A percentile compares a stretch with the other conserved stretches of the same genome.
Evolutionary conservation across 1,139 yeast species (phyloP).

Genomic region (Yamadazyma sp.): DNA sequence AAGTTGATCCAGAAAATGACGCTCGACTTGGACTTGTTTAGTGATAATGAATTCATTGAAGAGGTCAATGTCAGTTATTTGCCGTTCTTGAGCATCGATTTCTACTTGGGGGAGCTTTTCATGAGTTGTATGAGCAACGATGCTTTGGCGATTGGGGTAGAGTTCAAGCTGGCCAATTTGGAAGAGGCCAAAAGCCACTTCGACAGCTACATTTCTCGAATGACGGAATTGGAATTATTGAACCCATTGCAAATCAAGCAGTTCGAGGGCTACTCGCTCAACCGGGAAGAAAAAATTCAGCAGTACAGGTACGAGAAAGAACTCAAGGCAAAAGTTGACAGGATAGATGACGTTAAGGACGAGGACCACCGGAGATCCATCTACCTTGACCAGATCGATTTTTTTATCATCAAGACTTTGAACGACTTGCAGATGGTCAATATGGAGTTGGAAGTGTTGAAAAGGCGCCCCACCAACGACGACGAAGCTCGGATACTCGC

Average conservation of each 20-base stretch:
- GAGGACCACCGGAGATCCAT: constrained; percentile 63
- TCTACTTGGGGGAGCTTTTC: constrained; percentile 46
- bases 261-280: constrained; percentile 32
- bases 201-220: constrained; percentile 43
- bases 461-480: constrained; percentile 28
- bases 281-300: constrained; percentile 73
- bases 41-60: constrained; percentile 57
- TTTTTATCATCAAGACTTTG: constrained; percentile 54
- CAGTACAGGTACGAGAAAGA: constrained; percentile 62
- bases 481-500: constrained; percentile 11
- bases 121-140: constrained; percentile 12
- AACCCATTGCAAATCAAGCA: constrained; percentile 36
- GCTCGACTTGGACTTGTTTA: constrained; percentile 46
- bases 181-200: constrained; percentile 39
- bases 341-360: constrained; percentile 40
- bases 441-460: constrained; percentile 59
- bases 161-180: constrained; percentile 39
- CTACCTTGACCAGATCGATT: constrained; percentile 54
- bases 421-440: constrained; percentile 50
- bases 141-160: constrained; percentile 10
- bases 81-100: constrained; percentile 54
- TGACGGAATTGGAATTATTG: constrained; percentile 43
- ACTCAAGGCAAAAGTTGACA: constrained; percentile 41
- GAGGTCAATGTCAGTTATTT: constrained; percentile 59
- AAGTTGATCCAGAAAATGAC: constrained; percentile 26